Evolutionary conservation across 176 grass and related monocot genomes (phyloP).

Genomic region (barley (Hordeum vulgare)): DNA sequence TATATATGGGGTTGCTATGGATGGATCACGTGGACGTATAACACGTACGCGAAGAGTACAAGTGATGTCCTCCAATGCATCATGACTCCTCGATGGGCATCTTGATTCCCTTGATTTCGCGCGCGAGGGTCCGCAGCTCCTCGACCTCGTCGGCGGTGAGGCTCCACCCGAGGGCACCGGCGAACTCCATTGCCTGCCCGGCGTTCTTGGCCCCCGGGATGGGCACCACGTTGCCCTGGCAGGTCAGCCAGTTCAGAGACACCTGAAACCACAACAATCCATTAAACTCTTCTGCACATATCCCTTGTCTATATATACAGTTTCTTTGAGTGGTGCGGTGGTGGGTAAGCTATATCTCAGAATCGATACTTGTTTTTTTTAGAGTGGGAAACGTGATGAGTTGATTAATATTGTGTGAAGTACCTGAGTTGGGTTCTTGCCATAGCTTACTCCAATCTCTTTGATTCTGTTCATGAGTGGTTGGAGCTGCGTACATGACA

Average conservation of each 20-base stretch:
- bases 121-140: conserved; percentile 43
- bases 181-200: conserved; percentile 59
- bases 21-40: not conserved
- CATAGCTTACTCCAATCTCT: conserved; percentile 77
- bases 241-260: conserved; percentile 81
- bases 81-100: conserved; percentile 69
- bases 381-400: not conserved
- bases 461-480: conserved; percentile 73
- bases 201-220: conserved; percentile 91
- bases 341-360: too few relatives aligned
- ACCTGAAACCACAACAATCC: conserved; percentile 34
- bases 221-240: conserved; percentile 83
- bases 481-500: conserved; percentile 53
- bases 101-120: conserved; percentile 39
- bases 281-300: not conserved
- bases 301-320: not conserved
- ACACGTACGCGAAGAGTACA: not conserved
- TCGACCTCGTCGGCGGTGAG: conserved; percentile 43
- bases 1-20: not conserved
- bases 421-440: conserved; percentile 86
- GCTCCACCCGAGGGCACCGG: conserved; percentile 48
- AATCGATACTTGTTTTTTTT: not conserved
- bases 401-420: not conserved
- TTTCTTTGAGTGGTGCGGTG: not conserved
- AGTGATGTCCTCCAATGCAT: not conserved